Percentiles rank a stretch among this genome's conserved stretches.
Evolutionary conservation across 495 filamentous ascomycete genomes (phyloP).

Genomic region (Penicillium paxilli): DNA sequence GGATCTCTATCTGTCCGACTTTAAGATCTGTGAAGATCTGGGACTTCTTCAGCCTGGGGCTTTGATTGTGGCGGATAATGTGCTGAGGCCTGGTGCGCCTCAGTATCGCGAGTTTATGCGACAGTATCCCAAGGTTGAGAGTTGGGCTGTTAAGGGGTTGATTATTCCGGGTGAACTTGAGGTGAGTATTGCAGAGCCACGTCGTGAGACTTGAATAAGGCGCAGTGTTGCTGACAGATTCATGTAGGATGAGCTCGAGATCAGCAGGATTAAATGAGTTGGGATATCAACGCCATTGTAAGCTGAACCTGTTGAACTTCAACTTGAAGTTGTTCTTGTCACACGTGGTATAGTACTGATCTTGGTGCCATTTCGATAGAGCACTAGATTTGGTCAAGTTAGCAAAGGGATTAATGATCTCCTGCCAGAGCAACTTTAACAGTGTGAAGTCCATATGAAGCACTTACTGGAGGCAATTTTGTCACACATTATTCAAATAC

Average conservation of each 20-base stretch:
- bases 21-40: conserved; percentile 13
- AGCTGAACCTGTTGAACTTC: too few relatives aligned
- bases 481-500: too few relatives aligned
- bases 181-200: conserved; percentile 3
- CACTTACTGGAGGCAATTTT: too few relatives aligned
- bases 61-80: conserved; percentile 21
- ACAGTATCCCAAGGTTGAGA: conserved; percentile 8
- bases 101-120: conserved; percentile 19
- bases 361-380: too few relatives aligned
- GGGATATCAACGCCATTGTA: too few relatives aligned
- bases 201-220: background rate
- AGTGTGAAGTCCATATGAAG: too few relatives aligned
- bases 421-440: too few relatives aligned
- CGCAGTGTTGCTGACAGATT: background rate
- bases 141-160: conserved; percentile 17
- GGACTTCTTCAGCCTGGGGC: background rate
- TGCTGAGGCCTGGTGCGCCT: conserved; percentile 18
- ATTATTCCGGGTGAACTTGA: conserved; percentile 18
- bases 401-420: too few relatives aligned
- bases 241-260: conserved; percentile 18
- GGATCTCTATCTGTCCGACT: conserved; percentile 13
- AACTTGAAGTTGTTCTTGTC: too few relatives aligned
- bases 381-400: too few relatives aligned
- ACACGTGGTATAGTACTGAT: too few relatives aligned
- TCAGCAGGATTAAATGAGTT: conserved; percentile 9